A percentile compares a stretch with the other conserved stretches of the same genome.
Conservation (phyloP, 2,329 filamentous ascomycete genomes). For the Fusarium sarcochroum region DNA sequence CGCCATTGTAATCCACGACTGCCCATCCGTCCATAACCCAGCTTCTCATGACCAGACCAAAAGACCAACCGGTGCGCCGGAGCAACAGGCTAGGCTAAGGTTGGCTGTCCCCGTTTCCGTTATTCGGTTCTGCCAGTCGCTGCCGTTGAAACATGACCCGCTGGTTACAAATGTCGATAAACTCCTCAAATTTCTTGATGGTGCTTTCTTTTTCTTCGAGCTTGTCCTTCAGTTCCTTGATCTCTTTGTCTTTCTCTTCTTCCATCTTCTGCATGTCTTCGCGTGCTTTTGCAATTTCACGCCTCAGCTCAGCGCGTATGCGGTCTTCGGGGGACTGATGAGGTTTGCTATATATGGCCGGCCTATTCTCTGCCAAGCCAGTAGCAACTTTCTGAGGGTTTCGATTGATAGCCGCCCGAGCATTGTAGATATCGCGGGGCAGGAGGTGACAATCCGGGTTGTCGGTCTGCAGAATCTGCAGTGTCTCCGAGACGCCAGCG, state of each 20-base stretch:
- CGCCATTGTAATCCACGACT: constrained; percentile 38
- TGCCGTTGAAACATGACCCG: constrained; percentile 75
- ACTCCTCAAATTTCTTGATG: constrained; percentile 76
- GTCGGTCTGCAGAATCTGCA: constrained; percentile 74
- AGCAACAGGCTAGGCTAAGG: constrained; percentile 38
- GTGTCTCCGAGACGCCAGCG: constrained; percentile 75
- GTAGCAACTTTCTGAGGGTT: constrained; percentile 74
- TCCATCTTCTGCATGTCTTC: constrained; percentile 70
- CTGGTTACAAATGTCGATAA: constrained; percentile 78
- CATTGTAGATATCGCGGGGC: constrained; percentile 77
- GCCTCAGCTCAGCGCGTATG: constrained; percentile 72
- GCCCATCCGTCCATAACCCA: constrained; percentile 22
- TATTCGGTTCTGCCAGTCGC: constrained; percentile 58
- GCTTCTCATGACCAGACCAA: constrained; percentile 33
- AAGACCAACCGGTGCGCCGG: constrained; percentile 34
- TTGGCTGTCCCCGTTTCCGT: constrained; percentile 47
- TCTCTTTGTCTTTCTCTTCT: constrained; percentile 69
- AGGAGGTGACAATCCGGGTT: constrained; percentile 75
- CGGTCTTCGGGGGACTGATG: constrained; percentile 74
- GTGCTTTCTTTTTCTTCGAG: constrained; percentile 74
- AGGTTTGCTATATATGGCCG: constrained; percentile 77
- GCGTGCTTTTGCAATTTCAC: constrained; percentile 70
- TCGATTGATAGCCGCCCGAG: constrained; percentile 75
- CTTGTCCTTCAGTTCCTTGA: constrained; percentile 70
- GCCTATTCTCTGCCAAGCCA: constrained; percentile 71